These are phyloP conservation scores for Termitomyces sp. DNA, from an alignment of 768 basidiomycete genomes.

Conservation along the genomic window DNA sequence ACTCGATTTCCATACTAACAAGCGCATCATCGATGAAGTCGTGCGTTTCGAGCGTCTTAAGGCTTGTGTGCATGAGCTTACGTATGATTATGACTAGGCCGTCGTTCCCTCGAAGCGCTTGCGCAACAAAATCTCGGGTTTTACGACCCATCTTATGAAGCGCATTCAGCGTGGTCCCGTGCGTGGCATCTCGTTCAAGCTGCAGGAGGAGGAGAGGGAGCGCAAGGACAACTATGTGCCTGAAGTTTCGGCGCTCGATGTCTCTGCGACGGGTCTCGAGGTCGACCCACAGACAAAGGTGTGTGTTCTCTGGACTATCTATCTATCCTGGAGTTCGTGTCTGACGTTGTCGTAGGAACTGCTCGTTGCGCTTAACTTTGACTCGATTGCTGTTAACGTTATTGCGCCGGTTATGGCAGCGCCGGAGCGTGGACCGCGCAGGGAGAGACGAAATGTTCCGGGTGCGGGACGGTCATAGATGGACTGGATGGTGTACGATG, in stretches of 20 bases:
- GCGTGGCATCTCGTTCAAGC: slow-evolving; percentile 99
- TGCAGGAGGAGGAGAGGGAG: slow-evolving; percentile 99
- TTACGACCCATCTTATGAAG: slow-evolving; percentile 99
- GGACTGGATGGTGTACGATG: neutral
- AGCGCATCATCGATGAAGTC: slow-evolving; percentile 97
- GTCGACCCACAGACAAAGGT: slow-evolving; percentile 95
- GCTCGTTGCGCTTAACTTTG: slow-evolving; percentile 91
- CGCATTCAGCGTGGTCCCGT: slow-evolving; percentile 98
- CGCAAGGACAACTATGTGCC: slow-evolving; percentile 99
- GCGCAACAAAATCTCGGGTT: slow-evolving; percentile 99
- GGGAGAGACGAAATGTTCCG: slow-evolving; percentile 77
- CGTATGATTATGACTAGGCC: slow-evolving; percentile 43
- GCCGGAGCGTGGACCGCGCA: slow-evolving; percentile 68
- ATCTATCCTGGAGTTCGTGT: too few species aligned
- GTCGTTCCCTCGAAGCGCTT: slow-evolving; percentile 97
- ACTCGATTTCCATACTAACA: slow-evolving; percentile 99
- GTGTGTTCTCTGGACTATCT: too few species aligned
- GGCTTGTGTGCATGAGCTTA: neutral
- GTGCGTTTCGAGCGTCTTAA: slow-evolving; percentile 35
- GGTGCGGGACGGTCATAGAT: slow-evolving; percentile 59
- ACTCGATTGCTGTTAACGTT: slow-evolving; percentile 77
- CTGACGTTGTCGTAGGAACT: slow-evolving; percentile 56
- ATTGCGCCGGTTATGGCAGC: slow-evolving; percentile 58
- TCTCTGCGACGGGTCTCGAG: slow-evolving; percentile 67
- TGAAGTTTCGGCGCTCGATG: slow-evolving; percentile 94